Percentiles rank a stretch among this genome's conserved stretches.
phyloP scores from a whole-genome alignment of 495 filamentous ascomycete species.

The Thozetella sp. region DNA sequence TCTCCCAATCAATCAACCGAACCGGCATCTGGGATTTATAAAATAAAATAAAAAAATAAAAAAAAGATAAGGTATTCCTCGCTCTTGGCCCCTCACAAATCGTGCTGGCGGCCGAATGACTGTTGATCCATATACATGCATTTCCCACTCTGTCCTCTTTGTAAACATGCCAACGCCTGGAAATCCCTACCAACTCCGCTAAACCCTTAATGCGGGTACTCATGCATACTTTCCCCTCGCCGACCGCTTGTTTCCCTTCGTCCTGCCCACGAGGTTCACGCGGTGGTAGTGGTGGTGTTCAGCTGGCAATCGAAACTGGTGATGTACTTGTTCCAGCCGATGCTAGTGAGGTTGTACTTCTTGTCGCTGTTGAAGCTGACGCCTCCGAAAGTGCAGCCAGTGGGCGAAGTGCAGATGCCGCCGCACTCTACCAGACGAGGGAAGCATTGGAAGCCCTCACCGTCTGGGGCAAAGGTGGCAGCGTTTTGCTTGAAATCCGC shows the following conservation, averaged over 20 bases:
- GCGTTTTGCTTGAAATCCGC: constrained; percentile 27
- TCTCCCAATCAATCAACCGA: too few species aligned
- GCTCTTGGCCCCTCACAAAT: too few species aligned
- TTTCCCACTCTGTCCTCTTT: not conserved
- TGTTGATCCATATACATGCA: too few species aligned
- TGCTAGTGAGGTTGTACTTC: constrained; percentile 35
- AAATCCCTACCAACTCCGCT: too few species aligned
- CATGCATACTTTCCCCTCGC: too few species aligned
- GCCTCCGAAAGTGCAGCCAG: constrained; percentile 43
- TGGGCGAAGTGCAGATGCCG: constrained; percentile 39
- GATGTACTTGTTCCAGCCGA: constrained; percentile 34
- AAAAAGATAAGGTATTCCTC: too few species aligned
- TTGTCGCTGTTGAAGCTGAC: constrained; percentile 30
- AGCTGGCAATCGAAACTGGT: constrained; percentile 35
- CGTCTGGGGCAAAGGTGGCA: constrained; percentile 41
- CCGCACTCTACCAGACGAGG: constrained; percentile 32
- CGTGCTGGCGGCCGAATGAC: too few species aligned
- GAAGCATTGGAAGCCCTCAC: constrained; percentile 39
- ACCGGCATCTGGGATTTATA: not conserved
- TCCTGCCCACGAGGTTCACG: too few species aligned
- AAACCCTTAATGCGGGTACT: not conserved
- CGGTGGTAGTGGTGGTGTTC: constrained; percentile 18
- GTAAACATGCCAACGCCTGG: not conserved
- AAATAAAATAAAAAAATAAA: too few species aligned
- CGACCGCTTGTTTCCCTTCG: too few species aligned